These are phyloP conservation scores for Paxillus ammoniavirescens DNA, from an alignment of 768 basidiomycete genomes.

Conservation along the genomic window DNA sequence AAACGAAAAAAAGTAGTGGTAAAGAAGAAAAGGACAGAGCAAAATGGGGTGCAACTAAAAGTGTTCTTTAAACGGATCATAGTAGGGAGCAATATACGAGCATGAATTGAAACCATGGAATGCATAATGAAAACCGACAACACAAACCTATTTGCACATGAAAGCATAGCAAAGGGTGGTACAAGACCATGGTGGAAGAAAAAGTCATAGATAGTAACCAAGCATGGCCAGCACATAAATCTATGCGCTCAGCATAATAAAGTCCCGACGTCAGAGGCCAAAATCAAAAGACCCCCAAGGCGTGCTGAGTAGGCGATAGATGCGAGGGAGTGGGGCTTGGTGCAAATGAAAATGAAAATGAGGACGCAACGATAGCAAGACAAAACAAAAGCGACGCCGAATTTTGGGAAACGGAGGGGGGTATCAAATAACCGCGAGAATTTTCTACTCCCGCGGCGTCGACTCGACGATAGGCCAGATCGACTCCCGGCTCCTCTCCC, in stretches of 20 bases:
- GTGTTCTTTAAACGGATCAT: slow-evolving; percentile 14
- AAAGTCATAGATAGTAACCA: slow-evolving; percentile 29
- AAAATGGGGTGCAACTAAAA: slow-evolving; percentile 12
- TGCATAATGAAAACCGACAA: slow-evolving; percentile 27
- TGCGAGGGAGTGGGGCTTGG: slow-evolving; percentile 30
- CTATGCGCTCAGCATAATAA: slow-evolving; percentile 26
- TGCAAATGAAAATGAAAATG: slow-evolving; percentile 13
- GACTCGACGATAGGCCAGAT: slow-evolving; percentile 30
- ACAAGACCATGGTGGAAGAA: background rate
- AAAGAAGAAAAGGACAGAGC: background rate
- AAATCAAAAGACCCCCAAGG: slow-evolving; percentile 14
- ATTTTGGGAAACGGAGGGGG: slow-evolving; percentile 11
- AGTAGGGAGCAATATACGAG: slow-evolving; percentile 11
- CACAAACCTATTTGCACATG: slow-evolving; percentile 25
- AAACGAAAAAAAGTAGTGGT: background rate
- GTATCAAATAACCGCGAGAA: slow-evolving; percentile 11
- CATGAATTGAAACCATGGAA: slow-evolving; percentile 5
- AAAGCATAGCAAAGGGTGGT: slow-evolving; percentile 22
- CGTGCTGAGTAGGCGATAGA: slow-evolving; percentile 4
- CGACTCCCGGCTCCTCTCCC: slow-evolving; percentile 28
- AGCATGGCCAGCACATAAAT: slow-evolving; percentile 18
- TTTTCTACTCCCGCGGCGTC: slow-evolving; percentile 26
- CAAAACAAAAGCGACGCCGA: slow-evolving; percentile 27
- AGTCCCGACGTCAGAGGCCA: slow-evolving; percentile 18
- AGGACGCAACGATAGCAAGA: slow-evolving; percentile 21